phyloP scores from a whole-genome alignment of 352 stramenopile species.

The Globisporangium emineosum region DNA sequence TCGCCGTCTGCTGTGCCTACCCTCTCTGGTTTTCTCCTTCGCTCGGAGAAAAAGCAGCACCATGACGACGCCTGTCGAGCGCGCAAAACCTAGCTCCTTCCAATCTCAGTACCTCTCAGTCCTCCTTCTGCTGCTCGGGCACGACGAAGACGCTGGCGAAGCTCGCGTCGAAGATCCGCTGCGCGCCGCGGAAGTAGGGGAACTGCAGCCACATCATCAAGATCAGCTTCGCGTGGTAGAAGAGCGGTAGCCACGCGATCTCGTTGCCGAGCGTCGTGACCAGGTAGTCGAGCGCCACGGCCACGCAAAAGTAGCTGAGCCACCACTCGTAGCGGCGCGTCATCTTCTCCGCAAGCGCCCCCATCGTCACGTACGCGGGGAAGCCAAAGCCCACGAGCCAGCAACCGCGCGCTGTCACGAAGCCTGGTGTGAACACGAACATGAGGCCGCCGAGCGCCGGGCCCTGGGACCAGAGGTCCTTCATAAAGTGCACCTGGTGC shows the following conservation, averaged over 20 bases:
- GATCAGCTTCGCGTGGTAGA: slow-evolving; percentile 84
- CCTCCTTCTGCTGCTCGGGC: slow-evolving; percentile 29
- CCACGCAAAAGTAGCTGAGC: slow-evolving; percentile 81
- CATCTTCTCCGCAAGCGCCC: slow-evolving; percentile 68
- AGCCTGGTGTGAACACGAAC: slow-evolving; percentile 85
- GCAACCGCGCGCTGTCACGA: slow-evolving; percentile 75
- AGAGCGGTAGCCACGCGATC: slow-evolving; percentile 80
- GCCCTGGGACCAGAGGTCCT: slow-evolving; percentile 77
- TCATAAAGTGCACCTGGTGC: slow-evolving; percentile 61
- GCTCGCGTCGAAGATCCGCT: slow-evolving; percentile 74
- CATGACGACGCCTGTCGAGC: background rate
- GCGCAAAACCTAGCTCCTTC: background rate
- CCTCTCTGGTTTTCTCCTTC: background rate
- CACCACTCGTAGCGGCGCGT: slow-evolving; percentile 86
- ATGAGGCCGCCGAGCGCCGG: slow-evolving; percentile 72
- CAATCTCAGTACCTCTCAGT: slow-evolving; percentile 20
- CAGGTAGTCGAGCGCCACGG: slow-evolving; percentile 66
- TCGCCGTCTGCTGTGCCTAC: background rate
- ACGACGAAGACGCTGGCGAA: slow-evolving; percentile 79
- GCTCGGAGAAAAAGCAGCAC: background rate
- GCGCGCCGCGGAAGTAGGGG: slow-evolving; percentile 85
- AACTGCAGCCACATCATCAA: slow-evolving; percentile 89
- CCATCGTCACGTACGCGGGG: slow-evolving; percentile 79
- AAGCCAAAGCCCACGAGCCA: slow-evolving; percentile 77
- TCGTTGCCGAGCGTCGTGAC: slow-evolving; percentile 48